Evolutionary conservation across 179 eudicot genomes (phyloP).

Genomic region (Silene coronaria): DNA sequence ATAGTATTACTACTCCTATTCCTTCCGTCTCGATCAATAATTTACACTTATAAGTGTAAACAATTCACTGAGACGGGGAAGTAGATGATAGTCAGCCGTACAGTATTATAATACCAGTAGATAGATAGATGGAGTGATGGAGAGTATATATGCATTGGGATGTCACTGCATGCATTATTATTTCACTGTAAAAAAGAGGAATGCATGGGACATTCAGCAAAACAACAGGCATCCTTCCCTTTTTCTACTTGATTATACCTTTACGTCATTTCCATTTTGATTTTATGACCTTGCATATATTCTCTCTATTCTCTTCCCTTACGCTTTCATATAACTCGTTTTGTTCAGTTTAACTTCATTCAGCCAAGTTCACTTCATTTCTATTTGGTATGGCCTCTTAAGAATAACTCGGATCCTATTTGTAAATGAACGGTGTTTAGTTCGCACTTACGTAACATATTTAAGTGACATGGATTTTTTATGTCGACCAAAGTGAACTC

Average conservation of each 20-base stretch:
- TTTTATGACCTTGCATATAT: not conserved
- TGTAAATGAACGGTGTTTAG: not conserved
- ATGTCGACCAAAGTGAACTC: slow-evolving; percentile 12
- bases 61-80: no score
- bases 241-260: not conserved
- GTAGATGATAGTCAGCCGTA: no score
- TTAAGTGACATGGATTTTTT: slow-evolving; percentile 3
- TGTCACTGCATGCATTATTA: not conserved
- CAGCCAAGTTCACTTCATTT: no score
- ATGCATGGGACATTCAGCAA: not conserved
- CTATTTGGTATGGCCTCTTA: no score
- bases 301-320: not conserved
- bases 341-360: no score
- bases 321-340: no score
- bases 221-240: not conserved
- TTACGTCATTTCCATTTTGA: slow-evolving; percentile 12
- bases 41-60: no score
- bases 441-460: slow-evolving; percentile 9
- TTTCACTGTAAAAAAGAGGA: not conserved
- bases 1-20: no score
- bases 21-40: no score
- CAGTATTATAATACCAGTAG: no score
- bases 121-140: not conserved
- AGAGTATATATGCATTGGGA: not conserved
- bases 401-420: no score